phyloP scores from a whole-genome alignment of 2,329 filamentous ascomycete species.

The Penicillium rolfsii region DNA sequence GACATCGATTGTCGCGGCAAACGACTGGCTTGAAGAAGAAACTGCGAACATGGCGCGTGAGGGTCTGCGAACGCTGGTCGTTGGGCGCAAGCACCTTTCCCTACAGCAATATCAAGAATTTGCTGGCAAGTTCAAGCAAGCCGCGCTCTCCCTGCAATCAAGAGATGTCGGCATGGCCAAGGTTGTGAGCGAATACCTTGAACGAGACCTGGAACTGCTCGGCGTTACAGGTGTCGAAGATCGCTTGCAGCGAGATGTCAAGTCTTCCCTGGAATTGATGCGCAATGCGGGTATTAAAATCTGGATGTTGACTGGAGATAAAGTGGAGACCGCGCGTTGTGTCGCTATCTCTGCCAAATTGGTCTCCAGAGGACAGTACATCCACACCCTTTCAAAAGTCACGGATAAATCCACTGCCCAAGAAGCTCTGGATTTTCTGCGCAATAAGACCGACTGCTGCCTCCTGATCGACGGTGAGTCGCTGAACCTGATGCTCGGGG shows the following conservation, averaged over 20 bases:
- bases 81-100: conserved; percentile 88
- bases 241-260: conserved; percentile 93
- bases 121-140: conserved; percentile 71
- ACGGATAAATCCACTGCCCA: conserved; percentile 82
- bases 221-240: conserved; percentile 99
- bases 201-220: conserved; percentile 85
- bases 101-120: conserved; percentile 80
- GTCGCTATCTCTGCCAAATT: conserved; percentile 94
- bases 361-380: conserved; percentile 90
- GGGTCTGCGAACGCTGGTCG: conserved; percentile 88
- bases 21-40: conserved; percentile 98
- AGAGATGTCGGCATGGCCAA: conserved; percentile 81
- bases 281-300: conserved; percentile 98
- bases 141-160: conserved; percentile 75
- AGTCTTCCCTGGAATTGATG: conserved; percentile 89
- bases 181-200: conserved; percentile 78
- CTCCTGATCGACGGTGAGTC: conserved; percentile 95
- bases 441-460: conserved; percentile 82
- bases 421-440: conserved; percentile 84
- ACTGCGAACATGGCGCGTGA: conserved; percentile 99
- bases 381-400: conserved; percentile 87
- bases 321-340: conserved; percentile 95
- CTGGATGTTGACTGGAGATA: conserved; percentile 99
- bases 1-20: conserved; percentile 90
- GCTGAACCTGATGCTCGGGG: conserved; percentile 76